A percentile compares a stretch with the other conserved stretches of the same genome.
Conservation (phyloP, 345 rosid genomes). For the Eutrema yunnanense region DNA sequence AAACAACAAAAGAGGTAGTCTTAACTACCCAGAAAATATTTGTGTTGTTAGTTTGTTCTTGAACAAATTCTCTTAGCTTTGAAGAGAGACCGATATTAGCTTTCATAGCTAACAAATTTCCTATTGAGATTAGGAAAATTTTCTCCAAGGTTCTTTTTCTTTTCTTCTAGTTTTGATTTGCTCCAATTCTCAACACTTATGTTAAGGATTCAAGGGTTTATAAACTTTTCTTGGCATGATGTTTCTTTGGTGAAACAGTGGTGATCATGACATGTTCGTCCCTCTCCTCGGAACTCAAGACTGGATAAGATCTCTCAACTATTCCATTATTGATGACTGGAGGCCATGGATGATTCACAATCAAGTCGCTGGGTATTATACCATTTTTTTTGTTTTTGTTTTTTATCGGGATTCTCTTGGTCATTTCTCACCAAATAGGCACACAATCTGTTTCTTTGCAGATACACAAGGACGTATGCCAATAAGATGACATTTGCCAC, state of each 20-base stretch:
- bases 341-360: conserved; percentile 36
- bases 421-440: too few relatives aligned
- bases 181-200: too few relatives aligned
- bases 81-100: too few relatives aligned
- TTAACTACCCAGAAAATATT: too few relatives aligned
- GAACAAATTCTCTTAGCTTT: too few relatives aligned
- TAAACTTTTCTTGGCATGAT: conserved; percentile 8
- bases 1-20: too few relatives aligned
- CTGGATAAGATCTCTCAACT: conserved; percentile 45
- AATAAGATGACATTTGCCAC: conserved; percentile 60
- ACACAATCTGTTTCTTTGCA: background rate
- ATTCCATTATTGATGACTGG: conserved; percentile 46
- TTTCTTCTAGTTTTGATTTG: too few relatives aligned
- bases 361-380: conserved; percentile 36
- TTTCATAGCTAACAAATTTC: too few relatives aligned
- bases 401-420: too few relatives aligned
- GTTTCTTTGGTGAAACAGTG: conserved; percentile 22
- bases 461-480: conserved; percentile 51
- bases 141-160: too few relatives aligned
- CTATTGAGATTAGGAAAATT: too few relatives aligned
- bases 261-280: conserved; percentile 47
- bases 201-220: background rate
- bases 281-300: conserved; percentile 47
- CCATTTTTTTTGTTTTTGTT: background rate
- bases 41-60: too few relatives aligned